Base-by-base conservation (phyloP, 495 filamentous ascomycete species). In the Aspergillus panamensis region DNA sequence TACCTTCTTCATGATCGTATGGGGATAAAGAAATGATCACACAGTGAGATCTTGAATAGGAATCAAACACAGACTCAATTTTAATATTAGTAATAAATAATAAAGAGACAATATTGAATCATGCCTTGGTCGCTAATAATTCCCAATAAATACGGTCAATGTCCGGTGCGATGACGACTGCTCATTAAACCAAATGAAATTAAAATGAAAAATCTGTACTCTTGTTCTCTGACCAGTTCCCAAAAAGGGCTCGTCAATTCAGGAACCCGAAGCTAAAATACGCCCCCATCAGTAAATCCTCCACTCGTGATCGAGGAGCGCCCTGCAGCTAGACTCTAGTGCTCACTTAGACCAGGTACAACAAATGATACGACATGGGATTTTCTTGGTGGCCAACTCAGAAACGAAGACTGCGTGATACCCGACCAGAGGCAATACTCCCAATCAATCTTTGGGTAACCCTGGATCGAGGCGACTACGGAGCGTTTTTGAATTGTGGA, bases 221-320 rank as follows among this genome's bases (percentile, higher is more conserved):
- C 20, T 55, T 55, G 25, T 43, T 49, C 31, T 44, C 53, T 56
- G 53, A 55, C 33, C 32, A 52, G 3, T 6, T 39, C 33, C 16
- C 42, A 47, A 42, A 31, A 25, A 25, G 25, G 25, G 25, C 25
- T 25, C 5, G 25, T 5, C 25, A 25, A 48, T 56, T 39, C 53
- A 56, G 53, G 53, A 56, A 56, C 53, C 44, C 42, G 53, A 47
- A 19, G 42, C 30, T 32, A 48, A 35, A 31, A 31, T 29, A 49
- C 47, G 20, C 20, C 47, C 47, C 47, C 47, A 31, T 31, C 25
- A 30, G 25, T 20, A 9, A 49, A 14, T 31, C 25, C 10, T 31
- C 20, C 47, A 49, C 20, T 31, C 35, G 3, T 8, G 35, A 39
- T 39, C 8, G 35, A 39, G 35, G 10, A 39, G 10, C 10, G 14